Conservation (phyloP, 495 filamentous ascomycete species). For the Bacidia rubella region DNA sequence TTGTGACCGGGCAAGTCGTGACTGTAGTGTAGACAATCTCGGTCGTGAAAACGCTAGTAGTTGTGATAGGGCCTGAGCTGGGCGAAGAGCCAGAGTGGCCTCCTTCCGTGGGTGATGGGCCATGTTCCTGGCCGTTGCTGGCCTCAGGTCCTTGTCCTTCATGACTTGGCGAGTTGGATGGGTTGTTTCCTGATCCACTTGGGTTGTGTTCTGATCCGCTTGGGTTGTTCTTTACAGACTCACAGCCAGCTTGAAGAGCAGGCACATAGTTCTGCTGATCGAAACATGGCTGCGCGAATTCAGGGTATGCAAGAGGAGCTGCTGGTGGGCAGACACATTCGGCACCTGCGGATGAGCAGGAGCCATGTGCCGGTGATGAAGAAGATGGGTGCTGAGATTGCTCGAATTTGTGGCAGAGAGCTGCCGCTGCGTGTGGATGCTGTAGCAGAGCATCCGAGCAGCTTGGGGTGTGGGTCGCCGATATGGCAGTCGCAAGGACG, state of each 20-base stretch:
- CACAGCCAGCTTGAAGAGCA: conserved; percentile 6
- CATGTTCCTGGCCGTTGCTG: neutral
- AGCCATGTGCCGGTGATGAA: neutral
- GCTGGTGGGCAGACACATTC: conserved; percentile 9
- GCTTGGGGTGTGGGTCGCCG: conserved; percentile 2
- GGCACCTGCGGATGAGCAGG: conserved; percentile 3
- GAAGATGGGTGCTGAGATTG: neutral
- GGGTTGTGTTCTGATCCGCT: too few relatives aligned
- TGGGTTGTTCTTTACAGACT: conserved; percentile 1
- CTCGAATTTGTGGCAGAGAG: conserved; percentile 11
- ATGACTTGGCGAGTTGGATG: too few relatives aligned
- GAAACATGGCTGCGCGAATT: conserved; percentile 12
- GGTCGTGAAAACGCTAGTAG: neutral
- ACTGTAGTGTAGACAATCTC: conserved; percentile 3
- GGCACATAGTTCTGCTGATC: conserved; percentile 6
- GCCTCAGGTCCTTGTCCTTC: neutral
- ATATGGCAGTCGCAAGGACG: conserved; percentile 6
- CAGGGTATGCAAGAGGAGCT: conserved; percentile 8
- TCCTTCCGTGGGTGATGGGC: neutral
- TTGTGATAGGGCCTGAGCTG: neutral
- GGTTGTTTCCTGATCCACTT: neutral
- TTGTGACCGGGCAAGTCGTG: conserved; percentile 4
- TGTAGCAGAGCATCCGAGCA: conserved; percentile 7
- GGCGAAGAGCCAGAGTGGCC: neutral
- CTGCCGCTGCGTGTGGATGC: conserved; percentile 5